Evolutionary conservation across 805 yeast genomes (phyloP), one percentile per base, ranked within the genome.

Genomic region (Alloascoidea africana): DNA sequence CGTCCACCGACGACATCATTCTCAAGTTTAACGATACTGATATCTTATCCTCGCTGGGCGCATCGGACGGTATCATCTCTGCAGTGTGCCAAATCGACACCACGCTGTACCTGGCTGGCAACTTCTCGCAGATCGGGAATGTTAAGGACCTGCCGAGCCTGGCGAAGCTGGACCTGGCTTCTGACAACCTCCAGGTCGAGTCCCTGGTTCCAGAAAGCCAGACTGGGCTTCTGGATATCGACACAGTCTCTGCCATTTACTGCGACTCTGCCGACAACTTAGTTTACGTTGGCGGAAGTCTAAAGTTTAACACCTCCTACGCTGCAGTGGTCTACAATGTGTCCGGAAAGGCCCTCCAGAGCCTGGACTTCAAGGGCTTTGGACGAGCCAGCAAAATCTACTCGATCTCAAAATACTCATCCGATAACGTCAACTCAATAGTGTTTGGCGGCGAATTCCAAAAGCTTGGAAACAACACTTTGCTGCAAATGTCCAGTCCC

Each of bases 211-310:
- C 38, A n/a, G 27, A 16, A 13, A 48, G 46, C 16, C 36, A 46
- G 13, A 35, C 50, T 2, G 76, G 74, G 13, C n/a, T n/a, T 23
- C n/a, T n/a, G n/a, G 30, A 8, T 23, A 8, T 23, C 30, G 30
- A 23, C 4, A 40, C 51, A 1, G 63, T 78, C 2, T 46, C 53
- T 3, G 47, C 75, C 0, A 64, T 70, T 0, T 58, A 60, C 32
- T 69, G 73, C 39, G 76, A 76, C 55, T 36, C 45, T 2, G 64
- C 61, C 34, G 53, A 57, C 23, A 56, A 67, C 16, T 39, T 70
- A 16, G 66, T 84, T 0, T 85, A 82, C 49, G 67, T 83, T 36
- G 98, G 96, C 5, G 98, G 98, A 15, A 65, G 70, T 41, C 71
- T 89, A 45, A 52, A 63, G 4, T 75, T 63, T 51, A 62, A 70